Conservation (phyloP, 352 stramenopile genomes). For the Phytophthora tentaculata region DNA sequence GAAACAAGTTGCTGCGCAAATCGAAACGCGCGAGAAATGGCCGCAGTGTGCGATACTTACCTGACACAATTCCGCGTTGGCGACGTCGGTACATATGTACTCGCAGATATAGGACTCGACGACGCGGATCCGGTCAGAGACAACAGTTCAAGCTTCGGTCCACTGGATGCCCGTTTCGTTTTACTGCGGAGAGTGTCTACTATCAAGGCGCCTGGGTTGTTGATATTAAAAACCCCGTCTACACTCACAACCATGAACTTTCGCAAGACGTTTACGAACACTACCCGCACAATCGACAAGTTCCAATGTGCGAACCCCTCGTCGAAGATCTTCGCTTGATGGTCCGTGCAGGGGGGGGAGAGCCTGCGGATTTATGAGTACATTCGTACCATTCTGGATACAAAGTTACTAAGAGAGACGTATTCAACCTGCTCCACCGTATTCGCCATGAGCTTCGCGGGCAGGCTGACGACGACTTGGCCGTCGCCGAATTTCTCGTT, state of each 20-base stretch:
- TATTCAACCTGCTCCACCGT: neutral
- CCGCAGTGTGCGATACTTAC: neutral
- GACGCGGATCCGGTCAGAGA: too few species aligned
- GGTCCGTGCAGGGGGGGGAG: constrained; percentile 2
- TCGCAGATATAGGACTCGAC: neutral
- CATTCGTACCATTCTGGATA: constrained; percentile 5
- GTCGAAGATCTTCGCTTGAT: neutral
- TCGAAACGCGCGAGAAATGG: constrained; percentile 1
- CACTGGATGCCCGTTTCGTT: neutral
- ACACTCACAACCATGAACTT: neutral
- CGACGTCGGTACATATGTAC: constrained; percentile 6
- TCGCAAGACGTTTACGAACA: neutral
- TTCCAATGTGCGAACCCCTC: neutral
- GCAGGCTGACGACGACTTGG: constrained; percentile 1
- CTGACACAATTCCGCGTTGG: neutral
- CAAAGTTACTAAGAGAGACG: neutral
- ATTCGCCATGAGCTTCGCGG: neutral
- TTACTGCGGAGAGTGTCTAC: constrained; percentile 3
- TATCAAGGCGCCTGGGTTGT: neutral
- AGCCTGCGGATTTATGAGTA: constrained; percentile 3
- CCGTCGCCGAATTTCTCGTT: neutral
- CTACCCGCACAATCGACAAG: neutral
- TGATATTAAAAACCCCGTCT: neutral
- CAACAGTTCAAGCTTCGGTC: too few species aligned
- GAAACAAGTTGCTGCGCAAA: neutral